Conservation (phyloP, 768 basidiomycete genomes). For the Lactarius vividus region DNA sequence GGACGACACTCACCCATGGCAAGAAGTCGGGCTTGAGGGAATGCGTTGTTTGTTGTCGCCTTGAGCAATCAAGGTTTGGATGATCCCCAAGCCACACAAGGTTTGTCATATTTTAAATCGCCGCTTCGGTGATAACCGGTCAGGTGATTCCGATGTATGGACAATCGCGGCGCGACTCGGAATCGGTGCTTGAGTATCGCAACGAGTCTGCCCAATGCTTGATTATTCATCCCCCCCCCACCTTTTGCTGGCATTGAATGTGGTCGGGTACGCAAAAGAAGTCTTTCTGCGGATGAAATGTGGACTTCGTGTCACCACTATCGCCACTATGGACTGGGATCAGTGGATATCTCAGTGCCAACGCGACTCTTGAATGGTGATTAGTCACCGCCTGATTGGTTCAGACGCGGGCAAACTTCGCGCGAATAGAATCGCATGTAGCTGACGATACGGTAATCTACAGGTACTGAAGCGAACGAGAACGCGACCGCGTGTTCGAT, state of each 20-base stretch:
- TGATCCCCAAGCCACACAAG: conserved; percentile 22
- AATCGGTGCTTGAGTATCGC: neutral
- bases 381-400: neutral
- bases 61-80: conserved; percentile 28
- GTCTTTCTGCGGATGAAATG: neutral
- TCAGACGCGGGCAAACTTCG: conserved; percentile 14
- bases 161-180: neutral
- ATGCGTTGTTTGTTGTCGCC: conserved; percentile 34
- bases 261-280: neutral
- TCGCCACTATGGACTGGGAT: neutral
- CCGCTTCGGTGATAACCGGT: conserved; percentile 20
- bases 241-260: neutral
- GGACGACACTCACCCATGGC: conserved; percentile 67
- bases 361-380: neutral
- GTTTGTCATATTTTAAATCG: conserved; percentile 19
- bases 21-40: conserved; percentile 72
- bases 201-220: neutral
- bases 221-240: neutral
- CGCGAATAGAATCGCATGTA: neutral
- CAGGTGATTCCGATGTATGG: neutral
- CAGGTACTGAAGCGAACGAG: neutral
- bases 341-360: neutral
- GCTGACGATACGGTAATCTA: neutral
- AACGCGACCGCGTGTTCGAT: conserved; percentile 14
- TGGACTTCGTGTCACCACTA: neutral